Evolutionary conservation across 2,329 filamentous ascomycete genomes (phyloP), one percentile per base, ranked within the genome.

Genomic region (Myriosclerotinia scirpicola): DNA sequence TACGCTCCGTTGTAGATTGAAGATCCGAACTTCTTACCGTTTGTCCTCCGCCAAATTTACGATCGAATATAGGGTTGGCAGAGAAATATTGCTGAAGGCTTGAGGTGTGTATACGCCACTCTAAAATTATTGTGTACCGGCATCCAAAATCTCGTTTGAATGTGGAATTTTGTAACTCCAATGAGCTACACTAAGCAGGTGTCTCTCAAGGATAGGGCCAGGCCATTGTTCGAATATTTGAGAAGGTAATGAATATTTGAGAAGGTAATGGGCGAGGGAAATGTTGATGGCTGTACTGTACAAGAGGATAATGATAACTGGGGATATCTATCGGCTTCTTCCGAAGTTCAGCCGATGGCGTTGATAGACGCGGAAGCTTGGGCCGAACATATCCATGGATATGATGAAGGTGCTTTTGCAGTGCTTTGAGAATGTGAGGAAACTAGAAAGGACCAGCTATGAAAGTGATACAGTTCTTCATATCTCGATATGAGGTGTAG

Each of bases 141-240:
- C 30, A 6, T 44, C 11, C 26, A 26, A 36, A 50, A 40, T 34
- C 20, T 22, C 6, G 42, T 22, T 50, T 20, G 54, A 15, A 53
- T 34, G 34, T 8, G n/a, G 11, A 65, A 14, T n/a, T 40, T 38
- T 40, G 65, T 44, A 52, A 54, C 64, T 60, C 50, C 22, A 20
- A 44, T 52, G 52, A 64, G 53, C 30, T 54, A 60, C 53, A 56
- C 36, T 12, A 53, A 36, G 36, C 44, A 53, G 63, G 22, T 44
- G 26, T 34, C 66, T 34, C 66, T 76, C 73, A 76, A 63, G 74
- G 74, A 65, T 76, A 76, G 34, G 74, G 74, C 74, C 74, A 76
- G 59, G 70, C 73, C 74, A 76, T 76, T n/a, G 60, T 58, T 42
- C 1, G n/a, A 46, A 38, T 17, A 8, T 5, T 26, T 7, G 20